Conservation (phyloP, 129 eudicot genomes). For the Artemisia argyi region DNA sequence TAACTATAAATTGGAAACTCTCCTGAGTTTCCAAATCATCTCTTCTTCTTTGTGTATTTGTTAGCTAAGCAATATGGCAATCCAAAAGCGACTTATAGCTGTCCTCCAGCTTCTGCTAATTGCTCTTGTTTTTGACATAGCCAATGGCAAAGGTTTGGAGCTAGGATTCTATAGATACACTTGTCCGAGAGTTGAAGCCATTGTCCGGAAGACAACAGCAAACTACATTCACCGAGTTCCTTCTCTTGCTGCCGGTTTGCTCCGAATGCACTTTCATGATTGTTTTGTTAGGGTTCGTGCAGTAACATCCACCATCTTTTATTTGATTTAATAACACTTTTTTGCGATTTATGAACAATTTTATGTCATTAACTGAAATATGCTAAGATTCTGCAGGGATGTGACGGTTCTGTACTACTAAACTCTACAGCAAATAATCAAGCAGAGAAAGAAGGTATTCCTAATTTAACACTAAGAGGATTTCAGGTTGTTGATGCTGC, state of each 20-base stretch:
- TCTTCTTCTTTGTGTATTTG: not conserved
- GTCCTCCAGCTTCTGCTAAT: conserved; percentile 39
- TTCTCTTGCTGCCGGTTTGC: conserved; percentile 53
- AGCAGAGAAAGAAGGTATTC: conserved; percentile 54
- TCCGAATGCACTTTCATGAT: conserved; percentile 78
- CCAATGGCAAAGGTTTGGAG: conserved; percentile 34
- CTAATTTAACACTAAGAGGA: conserved; percentile 53
- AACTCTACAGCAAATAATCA: conserved; percentile 37
- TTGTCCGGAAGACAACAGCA: conserved; percentile 36
- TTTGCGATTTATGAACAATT: no score
- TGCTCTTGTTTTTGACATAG: conserved; percentile 20
- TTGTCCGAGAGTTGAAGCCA: conserved; percentile 53
- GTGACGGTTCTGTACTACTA: conserved; percentile 65
- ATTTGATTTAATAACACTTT: no score
- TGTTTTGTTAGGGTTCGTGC: conserved; percentile 41
- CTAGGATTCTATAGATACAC: conserved; percentile 35
- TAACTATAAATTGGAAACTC: conserved; percentile 10
- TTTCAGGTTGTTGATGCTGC: conserved; percentile 52
- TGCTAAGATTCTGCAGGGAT: conserved; percentile 42
- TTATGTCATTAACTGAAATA: no score
- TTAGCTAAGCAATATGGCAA: conserved; percentile 16
- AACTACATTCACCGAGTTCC: conserved; percentile 40
- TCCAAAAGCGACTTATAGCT: conserved; percentile 10
- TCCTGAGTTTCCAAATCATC: conserved; percentile 18
- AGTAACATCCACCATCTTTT: no score